Conservation (phyloP, 805 yeast genomes). For the Metschnikowia bowlesiae region DNA sequence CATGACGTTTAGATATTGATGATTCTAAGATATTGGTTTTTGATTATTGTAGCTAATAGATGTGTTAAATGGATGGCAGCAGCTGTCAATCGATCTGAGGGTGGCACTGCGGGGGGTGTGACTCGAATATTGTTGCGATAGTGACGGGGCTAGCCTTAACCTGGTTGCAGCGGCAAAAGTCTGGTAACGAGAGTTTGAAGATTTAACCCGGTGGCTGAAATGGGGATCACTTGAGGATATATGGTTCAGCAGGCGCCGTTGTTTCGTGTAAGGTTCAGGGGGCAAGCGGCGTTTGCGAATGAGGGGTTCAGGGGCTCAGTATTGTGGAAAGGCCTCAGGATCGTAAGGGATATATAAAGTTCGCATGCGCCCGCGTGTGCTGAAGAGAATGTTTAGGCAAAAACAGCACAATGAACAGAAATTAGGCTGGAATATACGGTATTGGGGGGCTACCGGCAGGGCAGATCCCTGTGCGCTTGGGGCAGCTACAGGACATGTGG, state of each 20-base stretch:
- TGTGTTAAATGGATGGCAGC: not conserved
- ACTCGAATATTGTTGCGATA: not conserved
- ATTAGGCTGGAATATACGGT: not conserved
- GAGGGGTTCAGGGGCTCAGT: not conserved
- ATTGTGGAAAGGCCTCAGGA: not conserved
- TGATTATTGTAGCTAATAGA: not conserved
- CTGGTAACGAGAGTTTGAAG: not conserved
- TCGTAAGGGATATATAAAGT: not conserved
- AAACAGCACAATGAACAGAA: not conserved
- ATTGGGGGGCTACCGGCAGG: not conserved
- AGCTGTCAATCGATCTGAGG: no score
- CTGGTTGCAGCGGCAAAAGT: no score
- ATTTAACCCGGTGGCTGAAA: not conserved
- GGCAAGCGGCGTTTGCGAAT: not conserved
- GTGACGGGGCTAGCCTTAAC: not conserved
- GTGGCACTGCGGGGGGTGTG: no score
- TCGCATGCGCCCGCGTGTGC: not conserved
- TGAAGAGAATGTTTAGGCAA: not conserved
- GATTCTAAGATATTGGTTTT: not conserved
- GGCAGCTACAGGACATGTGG: constrained; percentile 5
- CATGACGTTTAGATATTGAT: constrained; percentile 19
- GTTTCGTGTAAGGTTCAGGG: not conserved
- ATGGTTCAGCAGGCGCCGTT: not conserved
- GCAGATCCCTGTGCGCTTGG: constrained; percentile 3
- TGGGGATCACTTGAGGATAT: not conserved